phyloP scores from a whole-genome alignment of 441 rosid genomes.

The Corymbia calophylla region DNA sequence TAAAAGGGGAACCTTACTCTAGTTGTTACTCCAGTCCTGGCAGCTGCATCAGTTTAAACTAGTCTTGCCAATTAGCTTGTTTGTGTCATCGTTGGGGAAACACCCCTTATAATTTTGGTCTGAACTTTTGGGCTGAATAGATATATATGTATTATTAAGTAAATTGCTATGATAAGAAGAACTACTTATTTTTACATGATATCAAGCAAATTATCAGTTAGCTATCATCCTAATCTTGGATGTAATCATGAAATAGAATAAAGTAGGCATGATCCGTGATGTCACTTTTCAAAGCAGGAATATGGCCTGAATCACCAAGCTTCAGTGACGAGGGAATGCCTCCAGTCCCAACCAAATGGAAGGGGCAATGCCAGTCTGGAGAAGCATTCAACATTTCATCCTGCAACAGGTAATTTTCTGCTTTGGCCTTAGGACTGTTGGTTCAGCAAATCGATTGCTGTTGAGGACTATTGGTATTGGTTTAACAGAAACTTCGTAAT shows the following conservation, averaged over 20 bases:
- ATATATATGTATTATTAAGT: neutral
- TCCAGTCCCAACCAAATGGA: slow-evolving; percentile 59
- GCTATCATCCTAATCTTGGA: neutral
- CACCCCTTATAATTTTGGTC: neutral
- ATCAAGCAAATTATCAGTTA: neutral
- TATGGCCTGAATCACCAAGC: slow-evolving; percentile 77
- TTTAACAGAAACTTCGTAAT: neutral
- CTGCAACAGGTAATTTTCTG: slow-evolving; percentile 49
- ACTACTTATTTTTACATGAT: neutral
- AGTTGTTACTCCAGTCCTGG: neutral
- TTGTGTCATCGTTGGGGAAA: neutral
- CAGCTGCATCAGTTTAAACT: neutral
- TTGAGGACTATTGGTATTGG: neutral
- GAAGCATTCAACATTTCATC: slow-evolving; percentile 50
- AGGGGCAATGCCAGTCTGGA: slow-evolving; percentile 54
- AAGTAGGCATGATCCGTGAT: neutral
- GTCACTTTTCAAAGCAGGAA: slow-evolving; percentile 23
- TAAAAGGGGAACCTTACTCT: neutral
- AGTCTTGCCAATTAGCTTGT: neutral
- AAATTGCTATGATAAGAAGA: neutral
- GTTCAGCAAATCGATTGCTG: neutral
- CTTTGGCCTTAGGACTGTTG: neutral
- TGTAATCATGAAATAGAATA: neutral
- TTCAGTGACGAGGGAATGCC: slow-evolving; percentile 57
- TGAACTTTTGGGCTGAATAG: neutral